Percentiles rank a stretch among this genome's conserved stretches.
Conservation (phyloP, 192 early-diverging fungal genomes). For the Thamnidium elegans region DNA sequence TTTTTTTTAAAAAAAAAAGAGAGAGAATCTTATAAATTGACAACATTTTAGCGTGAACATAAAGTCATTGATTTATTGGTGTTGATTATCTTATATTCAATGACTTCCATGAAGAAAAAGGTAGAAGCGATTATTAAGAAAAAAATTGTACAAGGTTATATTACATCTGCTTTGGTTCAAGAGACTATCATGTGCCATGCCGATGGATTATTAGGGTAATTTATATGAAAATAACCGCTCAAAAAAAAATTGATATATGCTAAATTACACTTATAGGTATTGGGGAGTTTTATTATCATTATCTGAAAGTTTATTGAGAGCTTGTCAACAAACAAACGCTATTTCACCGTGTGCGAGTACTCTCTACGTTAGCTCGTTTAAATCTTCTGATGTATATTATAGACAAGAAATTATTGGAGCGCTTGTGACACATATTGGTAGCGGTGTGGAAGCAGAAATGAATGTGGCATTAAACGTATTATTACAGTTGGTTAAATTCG, state of each 20-base stretch:
- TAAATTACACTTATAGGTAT: conserved; percentile 27
- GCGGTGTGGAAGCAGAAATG: conserved; percentile 58
- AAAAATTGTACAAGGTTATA: conserved; percentile 42
- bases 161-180: conserved; percentile 43
- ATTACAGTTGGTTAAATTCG: conserved; percentile 47
- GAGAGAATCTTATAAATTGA: neutral
- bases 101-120: conserved; percentile 52
- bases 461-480: conserved; percentile 59
- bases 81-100: conserved; percentile 49
- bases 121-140: conserved; percentile 48
- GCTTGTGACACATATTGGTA: conserved; percentile 76
- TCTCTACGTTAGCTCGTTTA: conserved; percentile 52
- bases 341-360: conserved; percentile 42
- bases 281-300: conserved; percentile 54
- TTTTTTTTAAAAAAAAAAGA: neutral
- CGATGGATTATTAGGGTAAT: conserved; percentile 44
- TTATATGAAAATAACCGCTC: neutral
- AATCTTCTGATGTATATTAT: conserved; percentile 61
- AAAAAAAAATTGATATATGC: neutral
- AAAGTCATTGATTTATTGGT: conserved; percentile 53
- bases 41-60: conserved; percentile 35
- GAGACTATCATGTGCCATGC: conserved; percentile 49
- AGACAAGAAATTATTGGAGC: conserved; percentile 70
- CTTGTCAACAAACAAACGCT: conserved; percentile 43
- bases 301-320: conserved; percentile 56